Percentiles rank a stretch among this genome's conserved stretches.
phyloP scores from a whole-genome alignment of 495 filamentous ascomycete species.

The Rostrohypoxylon terebratum region DNA sequence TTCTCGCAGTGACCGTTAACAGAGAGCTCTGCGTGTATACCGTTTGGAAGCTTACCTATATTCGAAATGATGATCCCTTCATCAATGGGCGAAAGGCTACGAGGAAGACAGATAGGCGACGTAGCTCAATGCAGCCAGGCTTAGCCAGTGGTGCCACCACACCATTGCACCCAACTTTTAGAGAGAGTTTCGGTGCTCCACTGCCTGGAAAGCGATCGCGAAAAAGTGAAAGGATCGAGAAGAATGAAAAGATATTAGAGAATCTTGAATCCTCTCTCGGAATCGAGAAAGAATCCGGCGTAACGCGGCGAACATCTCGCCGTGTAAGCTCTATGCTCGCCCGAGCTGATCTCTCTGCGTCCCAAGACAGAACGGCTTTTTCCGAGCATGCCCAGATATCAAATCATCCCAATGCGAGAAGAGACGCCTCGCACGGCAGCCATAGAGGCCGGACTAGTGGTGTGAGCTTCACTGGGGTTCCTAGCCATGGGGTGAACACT shows the following conservation, averaged over 20 bases:
- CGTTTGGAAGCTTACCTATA: slow-evolving; percentile 80
- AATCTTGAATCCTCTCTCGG: slow-evolving; percentile 74
- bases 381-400: slow-evolving; percentile 70
- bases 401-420: slow-evolving; percentile 61
- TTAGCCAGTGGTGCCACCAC: slow-evolving; percentile 83
- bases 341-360: slow-evolving; percentile 84
- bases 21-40: slow-evolving; percentile 76
- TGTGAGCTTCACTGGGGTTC: slow-evolving; percentile 55
- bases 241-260: slow-evolving; percentile 69
- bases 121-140: slow-evolving; percentile 87
- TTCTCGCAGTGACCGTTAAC: slow-evolving; percentile 86
- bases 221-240: slow-evolving; percentile 56
- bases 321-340: slow-evolving; percentile 93
- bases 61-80: slow-evolving; percentile 68
- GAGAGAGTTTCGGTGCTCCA: slow-evolving; percentile 63
- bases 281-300: slow-evolving; percentile 69
- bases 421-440: slow-evolving; percentile 79
- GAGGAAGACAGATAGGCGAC: slow-evolving; percentile 70
- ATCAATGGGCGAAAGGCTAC: slow-evolving; percentile 60
- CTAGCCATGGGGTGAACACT: slow-evolving; percentile 60
- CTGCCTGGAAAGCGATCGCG: slow-evolving; percentile 58
- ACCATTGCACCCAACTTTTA: slow-evolving; percentile 68
- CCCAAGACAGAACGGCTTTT: slow-evolving; percentile 79
- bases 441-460: slow-evolving; percentile 72
- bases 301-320: slow-evolving; percentile 78